These are phyloP conservation scores for Vigna radiata DNA, from an alignment of 306 rosid species.

Conservation along the genomic window DNA sequence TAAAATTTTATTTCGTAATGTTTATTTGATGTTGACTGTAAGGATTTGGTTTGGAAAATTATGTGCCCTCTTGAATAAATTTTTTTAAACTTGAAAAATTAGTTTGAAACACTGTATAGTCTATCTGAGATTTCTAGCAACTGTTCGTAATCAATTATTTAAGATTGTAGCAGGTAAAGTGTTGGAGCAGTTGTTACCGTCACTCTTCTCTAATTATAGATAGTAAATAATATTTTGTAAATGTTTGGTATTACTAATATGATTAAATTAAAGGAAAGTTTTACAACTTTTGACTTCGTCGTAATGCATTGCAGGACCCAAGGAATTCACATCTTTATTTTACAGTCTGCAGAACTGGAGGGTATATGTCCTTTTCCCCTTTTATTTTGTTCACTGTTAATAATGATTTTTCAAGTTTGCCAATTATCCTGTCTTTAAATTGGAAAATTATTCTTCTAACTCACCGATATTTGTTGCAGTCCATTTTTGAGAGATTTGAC, in stretches of 20 bases:
- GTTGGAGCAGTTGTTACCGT: neutral
- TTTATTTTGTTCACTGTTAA: neutral
- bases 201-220: neutral
- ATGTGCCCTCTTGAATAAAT: neutral
- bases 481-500: conserved; percentile 84
- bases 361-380: conserved; percentile 53
- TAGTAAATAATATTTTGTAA: neutral
- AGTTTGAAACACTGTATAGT: neutral
- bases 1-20: neutral
- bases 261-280: neutral
- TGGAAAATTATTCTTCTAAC: conserved; percentile 4
- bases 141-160: conserved; percentile 7
- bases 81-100: neutral
- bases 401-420: conserved; percentile 16
- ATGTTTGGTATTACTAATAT: neutral
- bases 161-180: conserved; percentile 9
- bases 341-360: conserved; percentile 97
- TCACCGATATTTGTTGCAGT: conserved; percentile 49
- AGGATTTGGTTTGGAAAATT: conserved; percentile 5
- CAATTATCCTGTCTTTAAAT: neutral
- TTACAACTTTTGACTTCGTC: conserved; percentile 30
- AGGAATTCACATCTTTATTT: conserved; percentile 85
- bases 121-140: neutral
- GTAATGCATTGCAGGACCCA: conserved; percentile 71
- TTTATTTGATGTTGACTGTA: conserved; percentile 9